These are phyloP conservation scores for Rhodotorula sp. DNA, from an alignment of 1,284 basidiomycete genomes.

Conservation along the genomic window DNA sequence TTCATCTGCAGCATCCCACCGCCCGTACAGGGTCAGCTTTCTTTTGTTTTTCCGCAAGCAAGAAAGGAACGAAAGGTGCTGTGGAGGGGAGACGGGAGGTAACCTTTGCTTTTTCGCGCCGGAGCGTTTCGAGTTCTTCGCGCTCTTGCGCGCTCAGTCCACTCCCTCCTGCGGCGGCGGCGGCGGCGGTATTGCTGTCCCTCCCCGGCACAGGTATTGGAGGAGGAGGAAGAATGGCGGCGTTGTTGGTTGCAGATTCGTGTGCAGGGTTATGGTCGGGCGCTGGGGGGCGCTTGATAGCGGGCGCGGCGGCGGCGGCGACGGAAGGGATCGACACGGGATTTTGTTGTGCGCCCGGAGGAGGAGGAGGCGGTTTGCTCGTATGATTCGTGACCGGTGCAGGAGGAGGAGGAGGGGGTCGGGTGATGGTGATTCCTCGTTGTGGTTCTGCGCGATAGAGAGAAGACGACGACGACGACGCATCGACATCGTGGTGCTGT, in stretches of 20 bases:
- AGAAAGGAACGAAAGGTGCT: background rate
- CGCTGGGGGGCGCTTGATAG: too few relatives aligned
- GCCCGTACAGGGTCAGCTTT: background rate
- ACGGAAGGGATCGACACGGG: too few relatives aligned
- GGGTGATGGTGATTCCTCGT: constrained; percentile 8
- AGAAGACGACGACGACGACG: background rate
- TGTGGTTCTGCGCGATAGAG: constrained; percentile 22
- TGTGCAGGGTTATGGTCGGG: too few relatives aligned
- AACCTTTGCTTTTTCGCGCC: constrained; percentile 24
- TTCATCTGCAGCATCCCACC: background rate
- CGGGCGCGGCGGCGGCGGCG: too few relatives aligned
- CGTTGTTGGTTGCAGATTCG: too few relatives aligned
- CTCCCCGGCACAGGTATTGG: background rate
- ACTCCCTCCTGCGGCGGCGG: background rate
- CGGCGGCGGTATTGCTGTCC: background rate
- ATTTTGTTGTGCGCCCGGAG: too few relatives aligned
- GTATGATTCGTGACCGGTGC: background rate
- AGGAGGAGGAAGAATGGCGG: too few relatives aligned
- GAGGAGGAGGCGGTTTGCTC: background rate
- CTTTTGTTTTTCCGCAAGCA: background rate
- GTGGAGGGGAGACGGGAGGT: too few relatives aligned
- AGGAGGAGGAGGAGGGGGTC: too few relatives aligned
- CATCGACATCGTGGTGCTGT: background rate
- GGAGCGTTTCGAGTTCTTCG: constrained; percentile 22
- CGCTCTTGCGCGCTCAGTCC: constrained; percentile 5